Evolutionary conservation across 148 eudicot species (phyloP).

Genomic region (Fagopyrum homotropicum): DNA sequence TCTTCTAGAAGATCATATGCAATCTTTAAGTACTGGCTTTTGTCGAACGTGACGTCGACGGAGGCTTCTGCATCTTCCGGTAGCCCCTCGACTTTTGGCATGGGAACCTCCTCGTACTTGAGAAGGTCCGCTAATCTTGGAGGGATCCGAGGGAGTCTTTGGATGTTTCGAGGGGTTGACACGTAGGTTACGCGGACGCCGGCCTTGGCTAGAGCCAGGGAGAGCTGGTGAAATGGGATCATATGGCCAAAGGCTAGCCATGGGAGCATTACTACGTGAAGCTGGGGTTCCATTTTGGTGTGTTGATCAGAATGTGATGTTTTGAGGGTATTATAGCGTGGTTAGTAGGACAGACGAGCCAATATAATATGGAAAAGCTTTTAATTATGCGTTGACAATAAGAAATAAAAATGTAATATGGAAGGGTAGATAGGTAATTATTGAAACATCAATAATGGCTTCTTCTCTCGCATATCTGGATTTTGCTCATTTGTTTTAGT

Average conservation of each 20-base stretch:
- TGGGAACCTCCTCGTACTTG: neutral
- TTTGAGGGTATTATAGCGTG: neutral
- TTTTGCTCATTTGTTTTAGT: no score
- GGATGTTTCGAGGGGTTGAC: constrained; percentile 23
- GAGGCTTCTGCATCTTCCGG: constrained; percentile 16
- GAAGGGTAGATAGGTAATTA: no score
- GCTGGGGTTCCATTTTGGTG: neutral
- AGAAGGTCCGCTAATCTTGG: neutral
- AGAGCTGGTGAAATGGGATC: constrained; percentile 21
- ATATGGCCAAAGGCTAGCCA: constrained; percentile 18
- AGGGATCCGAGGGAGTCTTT: constrained; percentile 19
- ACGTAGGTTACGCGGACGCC: constrained; percentile 15
- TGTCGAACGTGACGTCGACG: neutral
- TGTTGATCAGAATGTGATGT: neutral
- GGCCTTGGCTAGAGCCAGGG: constrained; percentile 16
- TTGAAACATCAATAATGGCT: no score
- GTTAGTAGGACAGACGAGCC: no score
- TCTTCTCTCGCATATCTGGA: no score
- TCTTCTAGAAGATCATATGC: constrained; percentile 14
- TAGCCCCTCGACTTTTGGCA: neutral
- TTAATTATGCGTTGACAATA: no score
- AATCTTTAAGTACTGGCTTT: constrained; percentile 11
- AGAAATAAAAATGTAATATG: no score
- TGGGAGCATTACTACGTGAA: constrained; percentile 19
- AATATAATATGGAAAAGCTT: no score